phyloP scores from a whole-genome alignment of 306 rosid species.

The Coriaria nepalensis region DNA sequence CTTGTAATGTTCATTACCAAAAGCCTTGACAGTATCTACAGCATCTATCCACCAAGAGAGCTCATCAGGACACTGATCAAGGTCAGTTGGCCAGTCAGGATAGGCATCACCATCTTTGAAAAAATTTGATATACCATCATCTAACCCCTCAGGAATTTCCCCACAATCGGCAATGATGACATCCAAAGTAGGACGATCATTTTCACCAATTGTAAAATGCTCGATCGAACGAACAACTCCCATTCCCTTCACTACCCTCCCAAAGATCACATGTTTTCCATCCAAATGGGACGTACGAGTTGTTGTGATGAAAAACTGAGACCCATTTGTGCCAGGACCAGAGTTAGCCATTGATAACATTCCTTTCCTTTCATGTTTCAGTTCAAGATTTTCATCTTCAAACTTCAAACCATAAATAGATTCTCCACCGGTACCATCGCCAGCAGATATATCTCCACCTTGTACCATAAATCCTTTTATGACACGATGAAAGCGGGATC shows the following conservation, averaged over 20 bases:
- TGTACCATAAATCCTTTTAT: conserved; percentile 73
- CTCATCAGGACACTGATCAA: conserved; percentile 46
- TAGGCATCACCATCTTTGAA: conserved; percentile 76
- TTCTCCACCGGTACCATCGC: conserved; percentile 90
- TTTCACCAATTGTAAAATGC: conserved; percentile 33
- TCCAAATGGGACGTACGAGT: conserved; percentile 76
- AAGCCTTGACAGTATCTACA: conserved; percentile 52
- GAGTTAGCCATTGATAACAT: conserved; percentile 88
- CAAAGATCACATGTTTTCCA: conserved; percentile 87
- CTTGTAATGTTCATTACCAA: conserved; percentile 70
- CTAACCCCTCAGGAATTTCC: conserved; percentile 53
- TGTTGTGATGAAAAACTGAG: conserved; percentile 81
- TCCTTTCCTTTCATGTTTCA: conserved; percentile 92
- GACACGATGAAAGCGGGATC: conserved; percentile 65
- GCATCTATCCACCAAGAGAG: conserved; percentile 76
- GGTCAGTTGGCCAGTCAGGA: conserved; percentile 93
- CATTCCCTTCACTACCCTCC: conserved; percentile 78
- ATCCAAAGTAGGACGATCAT: conserved; percentile 41
- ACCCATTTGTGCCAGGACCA: conserved; percentile 70
- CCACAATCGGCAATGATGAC: conserved; percentile 59
- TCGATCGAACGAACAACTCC: conserved; percentile 78
- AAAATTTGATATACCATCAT: conserved; percentile 68
- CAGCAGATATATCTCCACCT: conserved; percentile 90
- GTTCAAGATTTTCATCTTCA: conserved; percentile 73
- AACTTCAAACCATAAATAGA: conserved; percentile 74